Conservation (phyloP, 192 early-diverging fungal genomes). For the Haplosporangium gracile region DNA sequence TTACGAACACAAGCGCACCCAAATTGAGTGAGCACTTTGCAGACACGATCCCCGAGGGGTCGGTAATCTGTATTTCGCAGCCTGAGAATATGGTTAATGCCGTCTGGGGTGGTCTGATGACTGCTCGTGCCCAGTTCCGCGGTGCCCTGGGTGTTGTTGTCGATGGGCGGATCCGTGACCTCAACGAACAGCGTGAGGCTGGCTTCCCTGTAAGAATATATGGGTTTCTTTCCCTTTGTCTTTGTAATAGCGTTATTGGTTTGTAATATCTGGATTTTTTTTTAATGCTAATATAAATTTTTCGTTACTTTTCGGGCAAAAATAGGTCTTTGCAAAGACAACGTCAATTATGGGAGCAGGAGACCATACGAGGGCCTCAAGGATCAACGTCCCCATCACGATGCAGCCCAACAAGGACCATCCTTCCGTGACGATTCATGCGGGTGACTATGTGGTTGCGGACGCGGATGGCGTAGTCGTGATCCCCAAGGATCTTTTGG, state of each 20-base stretch:
- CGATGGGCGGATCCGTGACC: constrained; percentile 67
- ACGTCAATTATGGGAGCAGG: constrained; percentile 64
- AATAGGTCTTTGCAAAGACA: constrained; percentile 67
- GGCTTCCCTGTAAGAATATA: constrained; percentile 58
- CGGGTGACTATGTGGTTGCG: constrained; percentile 68
- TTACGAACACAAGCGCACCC: constrained; percentile 54
- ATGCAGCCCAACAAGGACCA: constrained; percentile 58
- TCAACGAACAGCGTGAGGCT: constrained; percentile 65
- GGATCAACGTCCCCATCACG: constrained; percentile 59
- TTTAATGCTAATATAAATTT: background rate
- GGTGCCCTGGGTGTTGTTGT: constrained; percentile 66
- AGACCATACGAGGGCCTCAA: constrained; percentile 60
- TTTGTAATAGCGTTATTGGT: background rate
- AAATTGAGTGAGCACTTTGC: constrained; percentile 60
- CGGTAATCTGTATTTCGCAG: constrained; percentile 66
- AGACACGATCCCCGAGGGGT: constrained; percentile 60
- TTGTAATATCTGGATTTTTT: too few relatives aligned
- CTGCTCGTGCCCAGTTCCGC: constrained; percentile 62
- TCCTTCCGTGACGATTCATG: constrained; percentile 59
- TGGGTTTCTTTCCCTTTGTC: background rate
- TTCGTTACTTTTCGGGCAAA: background rate
- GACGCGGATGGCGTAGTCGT: constrained; percentile 71
- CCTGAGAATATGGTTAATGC: constrained; percentile 67
- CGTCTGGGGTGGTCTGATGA: constrained; percentile 73
- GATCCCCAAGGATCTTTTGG: constrained; percentile 59